Base-by-base conservation (phyloP, 371 early-diverging fungal genomes). In the Haplosporangium sp. region DNA sequence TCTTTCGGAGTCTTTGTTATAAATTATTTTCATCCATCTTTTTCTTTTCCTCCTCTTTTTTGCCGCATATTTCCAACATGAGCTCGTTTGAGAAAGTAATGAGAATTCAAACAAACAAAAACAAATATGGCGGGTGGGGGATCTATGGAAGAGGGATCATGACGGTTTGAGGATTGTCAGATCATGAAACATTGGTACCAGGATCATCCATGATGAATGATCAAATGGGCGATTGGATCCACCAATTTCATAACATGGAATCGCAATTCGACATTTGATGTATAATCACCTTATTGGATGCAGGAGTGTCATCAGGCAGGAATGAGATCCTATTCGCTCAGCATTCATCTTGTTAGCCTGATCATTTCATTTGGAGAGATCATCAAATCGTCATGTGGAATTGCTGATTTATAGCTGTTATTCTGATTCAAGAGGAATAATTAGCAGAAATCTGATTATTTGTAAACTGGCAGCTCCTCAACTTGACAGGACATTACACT, bases 31-130 rank as follows among this genome's bases (percentile, higher is more conserved):
- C 8, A n/a, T 3, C 20, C 2, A 0, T 53, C 6, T n/a, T 53
- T 20, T 48, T 73, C 70, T 63, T 78, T 73, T 78, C 79, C 50
- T 78, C 70, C 79, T 78, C 79, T 78, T 73, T 73, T 70, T 59
- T 73, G 67, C 74, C 74, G 76, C 76, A 78, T 78, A 78, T 73
- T 73, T 70, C 69, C 74, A 73, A 73, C 79, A 78, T 78, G 79
- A 78, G 70, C 79, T 70, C 79, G 70, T 78, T 78, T 72, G 79
- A 78, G 74, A 78, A 78, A 78, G 79, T 78, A 78, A 77, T 62
- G 69, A 62, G 60, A 67, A 63, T 60, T 53, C 59, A 60, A 57
- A 67, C 50, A 63, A 42, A 44, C 42, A 63, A 20, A 63, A 20
- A 60, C 42, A n/a, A 57, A 57, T 48, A 19, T 17, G 27, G 19